A percentile compares a stretch with the other conserved stretches of the same genome.
Evolutionary conservation across 495 filamentous ascomycete species (phyloP).

Genomic region (Lasiosphaeria miniovina): DNA sequence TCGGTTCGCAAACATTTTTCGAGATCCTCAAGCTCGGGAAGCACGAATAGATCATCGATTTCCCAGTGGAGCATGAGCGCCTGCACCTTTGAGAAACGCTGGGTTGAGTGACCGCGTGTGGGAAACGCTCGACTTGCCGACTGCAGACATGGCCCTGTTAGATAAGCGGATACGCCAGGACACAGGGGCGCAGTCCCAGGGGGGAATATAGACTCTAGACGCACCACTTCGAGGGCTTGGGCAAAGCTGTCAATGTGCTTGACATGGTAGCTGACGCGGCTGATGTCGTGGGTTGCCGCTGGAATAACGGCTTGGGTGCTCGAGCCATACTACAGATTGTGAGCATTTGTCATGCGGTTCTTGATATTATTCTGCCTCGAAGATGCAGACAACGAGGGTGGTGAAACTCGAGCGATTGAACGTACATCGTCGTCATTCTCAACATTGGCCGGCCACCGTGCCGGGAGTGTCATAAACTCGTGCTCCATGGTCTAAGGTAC

Average conservation of each 20-base stretch:
- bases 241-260: constrained; percentile 49
- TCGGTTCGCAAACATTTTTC: constrained; percentile 46
- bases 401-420: constrained; percentile 17
- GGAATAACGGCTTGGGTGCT: constrained; percentile 34
- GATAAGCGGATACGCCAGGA: constrained; percentile 1
- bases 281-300: constrained; percentile 49
- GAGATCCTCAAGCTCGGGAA: constrained; percentile 49
- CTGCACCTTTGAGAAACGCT: constrained; percentile 51
- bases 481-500: constrained; percentile 27
- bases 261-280: constrained; percentile 51
- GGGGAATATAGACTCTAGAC: constrained; percentile 19
- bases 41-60: constrained; percentile 52
- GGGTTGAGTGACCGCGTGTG: constrained; percentile 38
- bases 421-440: constrained; percentile 45
- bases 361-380: background rate
- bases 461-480: constrained; percentile 44
- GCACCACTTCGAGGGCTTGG: constrained; percentile 45
- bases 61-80: constrained; percentile 54
- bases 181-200: background rate
- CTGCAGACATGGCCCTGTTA: constrained; percentile 25
- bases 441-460: constrained; percentile 39
- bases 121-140: constrained; percentile 51
- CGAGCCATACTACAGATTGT: constrained; percentile 41
- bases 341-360: constrained; percentile 11
- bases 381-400: too few relatives aligned